These are phyloP conservation scores for Sugiyamaella chiloensis DNA, from an alignment of 805 yeast genomes.

Conservation along the genomic window DNA sequence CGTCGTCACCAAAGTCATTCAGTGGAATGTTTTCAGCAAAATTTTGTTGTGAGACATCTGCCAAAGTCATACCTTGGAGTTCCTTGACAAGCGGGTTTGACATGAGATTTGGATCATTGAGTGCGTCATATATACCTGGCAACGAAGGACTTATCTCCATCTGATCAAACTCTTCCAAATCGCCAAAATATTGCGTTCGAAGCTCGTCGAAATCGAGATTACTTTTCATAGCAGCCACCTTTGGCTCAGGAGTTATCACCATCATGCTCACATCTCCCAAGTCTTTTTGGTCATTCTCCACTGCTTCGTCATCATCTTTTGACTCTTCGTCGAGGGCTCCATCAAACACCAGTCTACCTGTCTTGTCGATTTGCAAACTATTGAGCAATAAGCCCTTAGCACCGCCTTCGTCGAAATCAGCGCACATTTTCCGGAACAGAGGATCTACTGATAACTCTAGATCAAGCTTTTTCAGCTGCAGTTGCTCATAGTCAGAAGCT, in stretches of 20 bases:
- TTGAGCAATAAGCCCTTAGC: conserved; percentile 46
- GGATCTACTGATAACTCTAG: conserved; percentile 41
- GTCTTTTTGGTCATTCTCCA: conserved; percentile 39
- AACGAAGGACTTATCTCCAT: conserved; percentile 66
- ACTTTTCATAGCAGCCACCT: conserved; percentile 7
- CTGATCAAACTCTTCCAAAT: conserved; percentile 21
- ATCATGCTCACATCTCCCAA: conserved; percentile 25
- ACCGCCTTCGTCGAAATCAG: conserved; percentile 46
- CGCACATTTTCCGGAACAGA: conserved; percentile 40
- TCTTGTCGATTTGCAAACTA: conserved; percentile 44
- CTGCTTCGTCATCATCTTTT: conserved; percentile 33
- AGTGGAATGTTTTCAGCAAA: conserved; percentile 1
- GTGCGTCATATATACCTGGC: conserved; percentile 53
- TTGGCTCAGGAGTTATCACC: conserved; percentile 7
- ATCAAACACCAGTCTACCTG: conserved; percentile 62
- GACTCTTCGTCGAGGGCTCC: conserved; percentile 49
- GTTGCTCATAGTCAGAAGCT: conserved; percentile 29
- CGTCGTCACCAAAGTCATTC: conserved; percentile 8
- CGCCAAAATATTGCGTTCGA: conserved; percentile 25
- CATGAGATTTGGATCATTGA: conserved; percentile 35
- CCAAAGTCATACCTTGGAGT: conserved; percentile 33
- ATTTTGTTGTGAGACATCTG: background rate
- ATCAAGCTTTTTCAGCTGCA: conserved; percentile 34
- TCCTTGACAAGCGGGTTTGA: conserved; percentile 14
- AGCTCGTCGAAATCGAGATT: conserved; percentile 27